Evolutionary conservation across 768 basidiomycete genomes (phyloP).

Genomic region (Mycena latifolia): DNA sequence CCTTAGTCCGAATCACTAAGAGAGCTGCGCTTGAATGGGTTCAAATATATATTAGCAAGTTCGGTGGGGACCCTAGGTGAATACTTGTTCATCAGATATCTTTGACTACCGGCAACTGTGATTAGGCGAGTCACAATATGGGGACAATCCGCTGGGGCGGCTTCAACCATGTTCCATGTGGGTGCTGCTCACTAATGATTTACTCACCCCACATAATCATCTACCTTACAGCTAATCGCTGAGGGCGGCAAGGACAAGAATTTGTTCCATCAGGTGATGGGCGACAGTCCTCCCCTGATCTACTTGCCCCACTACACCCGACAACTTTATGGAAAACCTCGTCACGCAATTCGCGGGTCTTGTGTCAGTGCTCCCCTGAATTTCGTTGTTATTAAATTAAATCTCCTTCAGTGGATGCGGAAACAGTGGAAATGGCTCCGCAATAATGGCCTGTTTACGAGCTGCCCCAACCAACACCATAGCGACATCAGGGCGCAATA

Average conservation of each 20-base stretch:
- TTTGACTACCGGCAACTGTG: too few relatives aligned
- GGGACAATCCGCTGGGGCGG: too few relatives aligned
- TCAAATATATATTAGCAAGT: slow-evolving; percentile 49
- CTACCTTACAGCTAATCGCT: slow-evolving; percentile 47
- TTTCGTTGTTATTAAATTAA: neutral
- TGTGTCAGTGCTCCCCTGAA: slow-evolving; percentile 46
- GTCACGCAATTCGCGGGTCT: slow-evolving; percentile 50
- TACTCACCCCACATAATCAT: too few relatives aligned
- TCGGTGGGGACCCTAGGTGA: slow-evolving; percentile 53
- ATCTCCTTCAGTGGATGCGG: slow-evolving; percentile 43
- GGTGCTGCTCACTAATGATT: too few relatives aligned
- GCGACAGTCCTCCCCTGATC: slow-evolving; percentile 49
- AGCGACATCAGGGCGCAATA: slow-evolving; percentile 47
- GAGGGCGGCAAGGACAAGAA: slow-evolving; percentile 52
- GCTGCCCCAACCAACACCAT: slow-evolving; percentile 43
- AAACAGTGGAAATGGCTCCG: slow-evolving; percentile 25
- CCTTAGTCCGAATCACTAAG: slow-evolving; percentile 30
- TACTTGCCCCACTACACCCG: slow-evolving; percentile 35
- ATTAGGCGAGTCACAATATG: too few relatives aligned
- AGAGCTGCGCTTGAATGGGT: slow-evolving; percentile 54
- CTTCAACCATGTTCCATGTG: slow-evolving; percentile 52
- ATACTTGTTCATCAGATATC: neutral
- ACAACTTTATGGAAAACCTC: slow-evolving; percentile 49
- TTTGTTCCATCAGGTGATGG: slow-evolving; percentile 57
- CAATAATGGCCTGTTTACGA: slow-evolving; percentile 50